phyloP scores from a whole-genome alignment of 1,139 yeast genomes.

The Eremothecium cymbalariae region DNA sequence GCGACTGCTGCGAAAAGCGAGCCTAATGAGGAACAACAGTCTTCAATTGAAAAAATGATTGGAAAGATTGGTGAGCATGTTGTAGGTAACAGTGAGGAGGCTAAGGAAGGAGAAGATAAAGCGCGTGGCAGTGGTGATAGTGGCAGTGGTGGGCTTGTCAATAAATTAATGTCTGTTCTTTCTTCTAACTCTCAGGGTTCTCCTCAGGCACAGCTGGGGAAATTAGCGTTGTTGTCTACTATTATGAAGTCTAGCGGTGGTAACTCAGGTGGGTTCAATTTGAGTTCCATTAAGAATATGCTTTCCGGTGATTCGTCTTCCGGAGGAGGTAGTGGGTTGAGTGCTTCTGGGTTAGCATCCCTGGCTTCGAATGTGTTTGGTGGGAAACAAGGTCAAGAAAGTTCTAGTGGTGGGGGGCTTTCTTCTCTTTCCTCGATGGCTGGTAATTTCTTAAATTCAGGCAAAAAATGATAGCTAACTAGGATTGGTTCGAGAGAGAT shows the following conservation, averaged over 20 bases:
- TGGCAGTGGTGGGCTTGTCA: constrained; percentile 22
- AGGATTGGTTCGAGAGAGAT: too few species aligned
- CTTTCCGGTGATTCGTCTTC: constrained; percentile 13
- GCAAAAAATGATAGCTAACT: too few species aligned
- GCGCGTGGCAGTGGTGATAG: constrained; percentile 7
- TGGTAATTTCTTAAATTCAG: too few species aligned
- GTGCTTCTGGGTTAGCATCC: constrained; percentile 18
- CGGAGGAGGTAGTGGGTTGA: constrained; percentile 11
- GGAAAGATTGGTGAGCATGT: constrained; percentile 18
- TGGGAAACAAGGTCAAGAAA: constrained; percentile 2
- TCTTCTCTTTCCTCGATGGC: too few species aligned
- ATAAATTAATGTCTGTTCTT: constrained; percentile 19
- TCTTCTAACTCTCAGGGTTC: constrained; percentile 21
- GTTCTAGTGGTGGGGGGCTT: too few species aligned
- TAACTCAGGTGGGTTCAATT: constrained; percentile 14
- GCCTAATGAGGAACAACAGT: constrained; percentile 21
- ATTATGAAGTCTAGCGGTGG: constrained; percentile 16
- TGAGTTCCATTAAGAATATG: constrained; percentile 22
- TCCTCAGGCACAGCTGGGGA: constrained; percentile 26
- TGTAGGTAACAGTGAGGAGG: constrained; percentile 19
- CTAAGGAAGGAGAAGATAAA: constrained; percentile 5
- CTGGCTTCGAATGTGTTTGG: constrained; percentile 23
- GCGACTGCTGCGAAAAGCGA: constrained; percentile 24
- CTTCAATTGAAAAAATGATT: constrained; percentile 22
- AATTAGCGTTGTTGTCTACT: constrained; percentile 25